Base-by-base conservation (phyloP, 78 protist species). In the Dictyostelium citrinum region DNA sequence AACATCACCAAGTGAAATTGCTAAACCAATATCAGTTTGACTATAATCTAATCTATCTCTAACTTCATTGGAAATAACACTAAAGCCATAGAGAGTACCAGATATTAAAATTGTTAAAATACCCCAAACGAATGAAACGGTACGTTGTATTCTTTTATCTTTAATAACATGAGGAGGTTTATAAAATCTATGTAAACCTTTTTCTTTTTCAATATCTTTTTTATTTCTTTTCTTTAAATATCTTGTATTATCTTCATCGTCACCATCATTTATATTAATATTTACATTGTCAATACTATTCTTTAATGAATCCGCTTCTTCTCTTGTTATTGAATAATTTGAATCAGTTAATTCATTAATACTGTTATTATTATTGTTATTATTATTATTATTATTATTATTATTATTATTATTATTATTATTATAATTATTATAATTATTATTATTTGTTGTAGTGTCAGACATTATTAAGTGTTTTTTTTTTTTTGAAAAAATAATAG, bases 1-100 rank as follows among this genome's bases (percentile, higher is more conserved):
- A 58, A 84, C 76, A 84, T 84, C 91, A 27, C 91, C 91, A 84
- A 84, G 35, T 22, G 91, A 84, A 41, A 84, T 84, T 5, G 91
- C 75, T 14, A 35, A 10, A 60, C 49, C 41, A 39, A 84, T 84
- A 20, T 84, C 91, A 39, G 91, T 75, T 75, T 84, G 91, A 35
- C 35, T 39, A 55, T 35, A 84, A 60, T 39, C 79, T 24, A 84
- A 58, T 31, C 12, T 72, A 31, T 72, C 61, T 75, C 68, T 84
- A 51, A 84, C 67, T 29, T 84, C 83, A 27, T 27, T 46, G 0
- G 91, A 84, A 22, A 84, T 75, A 2, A 84, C 43, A 49, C 75
- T 49, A 55, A 84, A 84, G 29, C 91, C 91, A 75, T 84, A 84
- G 37, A 84, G 67, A 8, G 91, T 84, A 75, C 91, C 91, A 11